Evolutionary conservation across 768 basidiomycete genomes (phyloP), one percentile per base, ranked within the genome.

Genomic region (Pulveroboletus sp.): DNA sequence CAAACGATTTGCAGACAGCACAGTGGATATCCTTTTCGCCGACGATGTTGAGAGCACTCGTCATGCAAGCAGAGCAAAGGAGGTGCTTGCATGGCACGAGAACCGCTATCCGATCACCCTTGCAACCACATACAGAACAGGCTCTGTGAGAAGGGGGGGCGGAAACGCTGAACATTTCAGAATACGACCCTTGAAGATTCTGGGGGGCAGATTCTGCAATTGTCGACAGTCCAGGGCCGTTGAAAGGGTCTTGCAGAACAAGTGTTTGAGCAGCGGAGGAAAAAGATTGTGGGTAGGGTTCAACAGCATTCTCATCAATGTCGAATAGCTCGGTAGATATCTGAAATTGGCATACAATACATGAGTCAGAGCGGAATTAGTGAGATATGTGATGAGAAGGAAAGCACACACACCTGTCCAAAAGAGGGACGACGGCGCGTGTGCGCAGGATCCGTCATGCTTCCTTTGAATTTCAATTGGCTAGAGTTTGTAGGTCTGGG

Each of bases 11-110:
- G 69, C 90, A 93, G 25, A 89, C 84, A 16, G 87, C 84, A 53
- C 90, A 93, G 50, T 84, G 79, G 79, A 92, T 88, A 49, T 87
- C 85, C 62, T 91, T 92, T 67, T 93, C 90, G 7, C 90, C 90
- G 16, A 91, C 90, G 43, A 92, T 92, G 56, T 93, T 93, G 43
- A 93, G 73, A 8, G 88, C 87, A 43, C 88, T 90, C 1, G 90
- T 93, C 47, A 93, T 74, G 61, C 90, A 93, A 10, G 77, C 76
- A 3, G 88, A 86, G 62, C 90, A 93, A 2, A 92, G 72, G 1
- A 84, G 76, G 63, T 93, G 90, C 6, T 70, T 63, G 66, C 90
- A 93, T 0, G 90, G 90, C 20, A 79, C 75, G 17, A 93, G 76
- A 51, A 87, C 73, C 2, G 84, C 89, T 32, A 89, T 72, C 19